Evolutionary conservation across 106 monocot species (phyloP).

Genomic region (Agapanthus africanus): DNA sequence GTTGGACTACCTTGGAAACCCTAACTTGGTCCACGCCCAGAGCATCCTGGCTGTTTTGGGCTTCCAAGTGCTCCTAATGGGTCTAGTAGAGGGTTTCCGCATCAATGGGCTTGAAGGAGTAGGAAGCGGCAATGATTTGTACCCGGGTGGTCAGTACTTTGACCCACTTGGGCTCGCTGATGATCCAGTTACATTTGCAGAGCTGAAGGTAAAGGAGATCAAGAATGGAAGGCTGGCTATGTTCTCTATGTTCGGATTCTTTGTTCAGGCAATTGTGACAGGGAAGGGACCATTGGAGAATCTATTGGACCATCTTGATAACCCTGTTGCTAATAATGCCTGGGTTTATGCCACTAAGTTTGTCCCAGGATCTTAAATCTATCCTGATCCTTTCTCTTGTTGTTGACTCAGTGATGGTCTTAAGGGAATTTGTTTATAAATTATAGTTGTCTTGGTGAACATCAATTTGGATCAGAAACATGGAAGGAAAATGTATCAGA

Average conservation of each 20-base stretch:
- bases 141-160: constrained; percentile 29
- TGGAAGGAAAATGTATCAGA: neutral
- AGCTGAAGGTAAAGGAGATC: constrained; percentile 87
- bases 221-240: constrained; percentile 78
- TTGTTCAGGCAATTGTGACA: constrained; percentile 75
- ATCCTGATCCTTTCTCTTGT: too few species aligned
- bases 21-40: constrained; percentile 57
- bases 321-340: constrained; percentile 72
- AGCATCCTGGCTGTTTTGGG: constrained; percentile 22
- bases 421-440: constrained; percentile 2
- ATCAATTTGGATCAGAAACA: neutral
- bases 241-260: constrained; percentile 87
- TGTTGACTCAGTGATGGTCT: too few species aligned
- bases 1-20: constrained; percentile 75
- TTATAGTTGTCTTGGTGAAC: neutral
- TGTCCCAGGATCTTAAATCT: constrained; percentile 45
- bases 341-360: constrained; percentile 84
- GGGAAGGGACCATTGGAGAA: constrained; percentile 77
- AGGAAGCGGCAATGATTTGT: constrained; percentile 15
- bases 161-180: constrained; percentile 72
- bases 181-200: constrained; percentile 57
- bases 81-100: constrained; percentile 22
- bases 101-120: constrained; percentile 22
- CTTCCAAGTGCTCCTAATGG: constrained; percentile 69
- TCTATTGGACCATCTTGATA: constrained; percentile 62